Conservation (phyloP, 306 rosid genomes). For the Quercus dentata region DNA sequence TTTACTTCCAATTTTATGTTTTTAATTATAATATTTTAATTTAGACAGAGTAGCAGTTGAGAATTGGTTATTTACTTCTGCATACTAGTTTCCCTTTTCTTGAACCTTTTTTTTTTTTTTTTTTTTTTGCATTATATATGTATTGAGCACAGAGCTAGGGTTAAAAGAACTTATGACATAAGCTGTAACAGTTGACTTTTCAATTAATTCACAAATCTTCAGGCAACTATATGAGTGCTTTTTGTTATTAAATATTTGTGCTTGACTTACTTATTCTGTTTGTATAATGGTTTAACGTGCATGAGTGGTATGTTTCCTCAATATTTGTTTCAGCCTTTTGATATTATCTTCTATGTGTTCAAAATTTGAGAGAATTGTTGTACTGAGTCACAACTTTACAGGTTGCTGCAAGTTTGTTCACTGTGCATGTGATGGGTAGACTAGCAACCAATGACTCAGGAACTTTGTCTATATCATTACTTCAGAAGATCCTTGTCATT, state of each 20-base stretch:
- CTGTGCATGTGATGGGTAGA: constrained; percentile 73
- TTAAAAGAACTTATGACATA: background rate
- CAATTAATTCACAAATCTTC: background rate
- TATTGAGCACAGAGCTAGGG: background rate
- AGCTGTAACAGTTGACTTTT: background rate
- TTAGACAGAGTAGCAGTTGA: background rate
- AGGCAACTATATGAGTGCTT: background rate
- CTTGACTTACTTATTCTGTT: background rate
- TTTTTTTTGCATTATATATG: background rate
- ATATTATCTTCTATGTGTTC: background rate
- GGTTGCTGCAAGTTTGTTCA: constrained; percentile 76
- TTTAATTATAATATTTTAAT: background rate
- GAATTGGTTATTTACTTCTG: constrained; percentile 4
- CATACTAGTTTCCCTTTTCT: constrained; percentile 1
- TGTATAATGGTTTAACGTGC: background rate
- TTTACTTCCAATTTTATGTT: background rate
- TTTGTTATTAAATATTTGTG: background rate
- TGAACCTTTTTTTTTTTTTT: background rate
- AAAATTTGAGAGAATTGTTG: background rate
- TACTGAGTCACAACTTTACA: constrained; percentile 29
- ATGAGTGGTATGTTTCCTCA: background rate
- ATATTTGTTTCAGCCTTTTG: background rate
- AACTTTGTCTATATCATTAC: constrained; percentile 70
- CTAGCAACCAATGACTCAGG: constrained; percentile 55
- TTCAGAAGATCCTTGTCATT: constrained; percentile 59